Conservation (phyloP, 352 stramenopile species). For the Phytophthora podocarpi region DNA sequence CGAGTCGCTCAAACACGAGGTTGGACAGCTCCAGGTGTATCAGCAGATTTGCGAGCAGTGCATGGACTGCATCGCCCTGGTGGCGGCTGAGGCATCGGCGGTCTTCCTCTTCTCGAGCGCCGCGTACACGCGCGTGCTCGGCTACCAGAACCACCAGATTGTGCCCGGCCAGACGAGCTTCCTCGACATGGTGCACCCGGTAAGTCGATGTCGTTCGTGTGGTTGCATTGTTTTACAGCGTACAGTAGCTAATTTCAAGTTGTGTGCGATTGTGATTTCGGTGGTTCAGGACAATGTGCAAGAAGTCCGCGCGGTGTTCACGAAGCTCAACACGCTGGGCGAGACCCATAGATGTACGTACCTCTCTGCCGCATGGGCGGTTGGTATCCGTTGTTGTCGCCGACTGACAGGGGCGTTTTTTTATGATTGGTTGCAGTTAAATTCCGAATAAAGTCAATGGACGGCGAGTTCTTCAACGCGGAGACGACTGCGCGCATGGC, state of each 20-base stretch:
- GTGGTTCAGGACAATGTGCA: constrained; percentile 54
- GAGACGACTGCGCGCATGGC: constrained; percentile 76
- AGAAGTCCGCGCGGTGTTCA: constrained; percentile 67
- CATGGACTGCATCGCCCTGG: constrained; percentile 78
- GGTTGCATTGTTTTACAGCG: background rate
- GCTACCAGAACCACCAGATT: constrained; percentile 80
- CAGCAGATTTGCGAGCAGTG: constrained; percentile 87
- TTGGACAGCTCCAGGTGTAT: constrained; percentile 85
- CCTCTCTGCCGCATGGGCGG: background rate
- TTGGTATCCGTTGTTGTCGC: constrained; percentile 7
- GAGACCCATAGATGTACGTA: constrained; percentile 75
- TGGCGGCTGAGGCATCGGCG: constrained; percentile 60
- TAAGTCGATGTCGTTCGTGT: constrained; percentile 36
- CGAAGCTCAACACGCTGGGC: constrained; percentile 65
- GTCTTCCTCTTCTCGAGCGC: constrained; percentile 75
- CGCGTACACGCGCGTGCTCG: constrained; percentile 73
- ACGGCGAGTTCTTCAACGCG: constrained; percentile 77
- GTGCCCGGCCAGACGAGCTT: constrained; percentile 79
- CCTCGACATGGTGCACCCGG: constrained; percentile 83
- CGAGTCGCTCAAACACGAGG: constrained; percentile 92
- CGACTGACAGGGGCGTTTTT: background rate
- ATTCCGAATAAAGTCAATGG: constrained; percentile 83
- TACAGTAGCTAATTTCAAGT: constrained; percentile 8
- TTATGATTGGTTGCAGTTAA: constrained; percentile 49
- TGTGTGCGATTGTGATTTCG: constrained; percentile 10